Conservation (phyloP, 169 alveolate genomes). For the Theileria parva region DNA sequence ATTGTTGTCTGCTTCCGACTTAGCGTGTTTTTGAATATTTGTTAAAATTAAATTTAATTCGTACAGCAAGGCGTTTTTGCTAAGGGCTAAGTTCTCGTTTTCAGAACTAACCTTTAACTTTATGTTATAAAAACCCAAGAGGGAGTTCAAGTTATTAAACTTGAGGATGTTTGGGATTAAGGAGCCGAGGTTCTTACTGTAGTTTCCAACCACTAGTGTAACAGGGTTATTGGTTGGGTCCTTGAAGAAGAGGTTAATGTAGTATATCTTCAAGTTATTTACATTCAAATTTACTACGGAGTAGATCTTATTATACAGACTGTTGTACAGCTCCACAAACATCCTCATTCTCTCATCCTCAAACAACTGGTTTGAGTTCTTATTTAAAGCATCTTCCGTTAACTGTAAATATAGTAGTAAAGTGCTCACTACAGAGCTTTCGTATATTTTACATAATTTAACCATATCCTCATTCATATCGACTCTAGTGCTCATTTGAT, state of each 20-base stretch:
- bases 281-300: constrained; percentile 1
- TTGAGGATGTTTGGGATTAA: constrained; percentile 23
- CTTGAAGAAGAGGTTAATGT: constrained; percentile 33
- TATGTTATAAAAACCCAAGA: background rate
- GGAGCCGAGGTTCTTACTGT: background rate
- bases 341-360: background rate
- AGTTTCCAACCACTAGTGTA: constrained; percentile 13
- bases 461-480: background rate
- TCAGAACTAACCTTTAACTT: background rate
- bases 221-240: constrained; percentile 3
- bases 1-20: constrained; percentile 25
- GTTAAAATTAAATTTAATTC: constrained; percentile 32
- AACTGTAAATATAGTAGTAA: constrained; percentile 16
- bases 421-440: constrained; percentile 31
- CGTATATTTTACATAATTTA: constrained; percentile 14
- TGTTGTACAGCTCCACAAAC: background rate
- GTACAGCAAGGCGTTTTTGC: constrained; percentile 14
- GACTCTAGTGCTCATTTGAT: background rate
- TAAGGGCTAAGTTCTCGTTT: background rate
- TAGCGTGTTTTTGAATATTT: constrained; percentile 32
- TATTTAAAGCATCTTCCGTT: constrained; percentile 15
- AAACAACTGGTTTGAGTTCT: constrained; percentile 9
- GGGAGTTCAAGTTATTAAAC: background rate
- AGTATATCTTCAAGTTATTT: constrained; percentile 21
- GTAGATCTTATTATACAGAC: background rate